phyloP scores from a whole-genome alignment of 2,329 filamentous ascomycete genomes.

The Raffaelea albimanens region DNA sequence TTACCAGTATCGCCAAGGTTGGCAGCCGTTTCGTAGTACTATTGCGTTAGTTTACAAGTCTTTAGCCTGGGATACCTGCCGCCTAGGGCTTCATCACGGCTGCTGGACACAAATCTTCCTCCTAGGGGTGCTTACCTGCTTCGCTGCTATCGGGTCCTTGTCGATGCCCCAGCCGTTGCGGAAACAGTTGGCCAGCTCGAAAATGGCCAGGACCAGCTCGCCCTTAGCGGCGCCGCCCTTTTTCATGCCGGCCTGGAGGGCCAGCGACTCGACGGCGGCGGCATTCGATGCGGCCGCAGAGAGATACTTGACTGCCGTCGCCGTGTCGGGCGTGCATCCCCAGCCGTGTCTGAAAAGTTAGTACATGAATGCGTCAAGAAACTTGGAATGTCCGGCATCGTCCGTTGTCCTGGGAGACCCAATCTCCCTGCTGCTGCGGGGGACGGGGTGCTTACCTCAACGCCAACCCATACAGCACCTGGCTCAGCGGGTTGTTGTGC shows the following conservation, averaged over 20 bases:
- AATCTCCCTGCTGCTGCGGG: no score
- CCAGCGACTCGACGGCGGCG: slow-evolving; percentile 75
- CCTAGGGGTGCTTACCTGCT: slow-evolving; percentile 51
- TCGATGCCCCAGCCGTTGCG: slow-evolving; percentile 88
- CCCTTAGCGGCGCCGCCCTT: slow-evolving; percentile 93
- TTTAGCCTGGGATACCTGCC: no score
- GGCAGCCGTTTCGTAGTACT: slow-evolving; percentile 97
- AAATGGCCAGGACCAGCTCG: slow-evolving; percentile 91
- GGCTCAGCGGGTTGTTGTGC: slow-evolving; percentile 84
- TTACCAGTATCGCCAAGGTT: slow-evolving; percentile 82
- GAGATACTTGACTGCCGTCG: slow-evolving; percentile 71
- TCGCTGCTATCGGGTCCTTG: slow-evolving; percentile 77
- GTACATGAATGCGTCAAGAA: no score
- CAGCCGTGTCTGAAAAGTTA: slow-evolving; percentile 65
- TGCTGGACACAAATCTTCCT: no score
- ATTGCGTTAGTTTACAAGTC: slow-evolving; percentile 12
- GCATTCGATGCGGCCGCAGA: slow-evolving; percentile 85
- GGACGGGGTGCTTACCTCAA: slow-evolving; percentile 64
- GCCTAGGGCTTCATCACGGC: no score
- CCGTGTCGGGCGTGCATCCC: slow-evolving; percentile 69
- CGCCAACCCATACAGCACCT: slow-evolving; percentile 91
- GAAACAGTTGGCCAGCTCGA: slow-evolving; percentile 88
- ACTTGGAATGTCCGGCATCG: no score
- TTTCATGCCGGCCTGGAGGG: slow-evolving; percentile 77
- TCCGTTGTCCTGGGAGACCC: no score